Conservation (phyloP, 2,329 filamentous ascomycete species). For the Verticillium zaregamsianum region DNA sequence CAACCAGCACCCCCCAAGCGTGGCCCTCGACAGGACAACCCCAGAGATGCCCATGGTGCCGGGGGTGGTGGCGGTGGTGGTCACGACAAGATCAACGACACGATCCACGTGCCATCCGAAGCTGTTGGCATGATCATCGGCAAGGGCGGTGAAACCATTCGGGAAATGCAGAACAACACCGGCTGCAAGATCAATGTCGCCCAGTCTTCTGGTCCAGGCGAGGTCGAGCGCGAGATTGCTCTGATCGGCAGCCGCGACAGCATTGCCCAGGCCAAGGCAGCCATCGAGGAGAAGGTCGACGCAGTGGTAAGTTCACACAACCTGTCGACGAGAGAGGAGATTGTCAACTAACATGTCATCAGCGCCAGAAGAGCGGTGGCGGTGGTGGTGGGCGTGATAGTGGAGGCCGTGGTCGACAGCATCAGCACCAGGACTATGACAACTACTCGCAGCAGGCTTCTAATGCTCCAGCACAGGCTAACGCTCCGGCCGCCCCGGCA, state of each 20-base stretch:
- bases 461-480: slow-evolving; percentile 27
- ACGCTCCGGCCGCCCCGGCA: slow-evolving; percentile 37
- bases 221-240: slow-evolving; percentile 81
- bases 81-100: slow-evolving; percentile 72
- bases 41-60: slow-evolving; percentile 24
- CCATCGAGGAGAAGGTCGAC: slow-evolving; percentile 90
- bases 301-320: slow-evolving; percentile 62
- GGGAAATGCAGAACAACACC: slow-evolving; percentile 83
- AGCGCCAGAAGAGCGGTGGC: slow-evolving; percentile 51
- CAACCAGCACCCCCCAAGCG: slow-evolving; percentile 25
- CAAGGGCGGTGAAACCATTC: slow-evolving; percentile 90
- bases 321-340: not conserved
- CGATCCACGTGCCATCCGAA: slow-evolving; percentile 82
- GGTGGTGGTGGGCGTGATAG: slow-evolving; percentile 41
- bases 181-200: slow-evolving; percentile 95
- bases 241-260: slow-evolving; percentile 74
- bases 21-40: slow-evolving; percentile 22
- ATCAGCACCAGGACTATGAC: slow-evolving; percentile 49
- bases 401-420: slow-evolving; percentile 34
- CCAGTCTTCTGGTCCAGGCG: slow-evolving; percentile 70
- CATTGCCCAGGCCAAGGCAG: slow-evolving; percentile 75
- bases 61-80: slow-evolving; percentile 28
- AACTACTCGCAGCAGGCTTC: slow-evolving; percentile 46
- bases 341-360: slow-evolving; percentile 21
- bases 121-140: slow-evolving; percentile 96